Conservation (phyloP, 441 rosid genomes). For the Populus hybrid region DNA sequence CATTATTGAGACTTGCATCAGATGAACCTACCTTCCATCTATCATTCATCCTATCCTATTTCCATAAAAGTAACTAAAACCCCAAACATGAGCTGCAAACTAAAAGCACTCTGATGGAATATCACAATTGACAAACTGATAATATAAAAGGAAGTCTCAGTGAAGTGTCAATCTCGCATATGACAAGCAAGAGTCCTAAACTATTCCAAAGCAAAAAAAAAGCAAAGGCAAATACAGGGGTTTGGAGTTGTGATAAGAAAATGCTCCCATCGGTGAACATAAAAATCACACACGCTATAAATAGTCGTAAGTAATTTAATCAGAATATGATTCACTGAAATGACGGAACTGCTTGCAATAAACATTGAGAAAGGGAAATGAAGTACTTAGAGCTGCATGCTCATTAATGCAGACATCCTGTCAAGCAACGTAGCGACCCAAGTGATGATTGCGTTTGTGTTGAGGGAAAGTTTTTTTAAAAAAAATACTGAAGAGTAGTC, state of each 20-base stretch:
- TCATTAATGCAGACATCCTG: not conserved
- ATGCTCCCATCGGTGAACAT: not conserved
- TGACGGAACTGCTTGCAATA: not conserved
- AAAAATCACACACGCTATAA: not conserved
- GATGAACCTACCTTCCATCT: conserved; percentile 7
- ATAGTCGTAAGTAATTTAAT: not conserved
- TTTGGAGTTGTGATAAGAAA: not conserved
- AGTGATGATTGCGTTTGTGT: not conserved
- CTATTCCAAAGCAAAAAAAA: not conserved
- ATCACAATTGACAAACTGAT: not conserved
- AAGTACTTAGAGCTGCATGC: not conserved
- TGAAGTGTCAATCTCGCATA: not conserved
- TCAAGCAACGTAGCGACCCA: not conserved
- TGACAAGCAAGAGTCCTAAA: not conserved
- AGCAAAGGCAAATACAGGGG: not conserved
- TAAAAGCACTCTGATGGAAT: not conserved
- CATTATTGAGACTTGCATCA: conserved; percentile 21
- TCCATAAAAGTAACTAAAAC: not conserved
- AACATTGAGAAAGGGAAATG: not conserved
- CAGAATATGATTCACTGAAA: not conserved
- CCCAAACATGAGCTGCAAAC: not conserved
- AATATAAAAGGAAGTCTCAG: not conserved
- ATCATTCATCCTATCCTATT: not conserved
- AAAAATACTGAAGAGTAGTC: no score
- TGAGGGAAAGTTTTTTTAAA: not conserved